These are phyloP conservation scores for Aspergillus vadensis DNA, from an alignment of 2,329 filamentous ascomycete species.

Conservation along the genomic window DNA sequence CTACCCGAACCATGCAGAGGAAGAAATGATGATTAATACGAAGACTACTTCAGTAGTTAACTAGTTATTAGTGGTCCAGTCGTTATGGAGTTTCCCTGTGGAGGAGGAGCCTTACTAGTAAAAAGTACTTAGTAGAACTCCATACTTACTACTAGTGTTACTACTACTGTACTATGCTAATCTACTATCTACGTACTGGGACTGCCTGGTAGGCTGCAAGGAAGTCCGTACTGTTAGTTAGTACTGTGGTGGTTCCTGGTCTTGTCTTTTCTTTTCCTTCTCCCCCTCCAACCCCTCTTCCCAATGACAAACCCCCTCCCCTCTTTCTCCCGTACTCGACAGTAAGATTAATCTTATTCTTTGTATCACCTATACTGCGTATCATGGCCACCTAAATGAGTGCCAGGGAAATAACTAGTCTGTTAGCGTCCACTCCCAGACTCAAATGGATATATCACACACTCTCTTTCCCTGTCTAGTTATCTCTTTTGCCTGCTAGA, in stretches of 20 bases:
- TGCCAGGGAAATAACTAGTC: not conserved
- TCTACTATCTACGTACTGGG: too few relatives aligned
- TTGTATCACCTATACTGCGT: slow-evolving; percentile 1
- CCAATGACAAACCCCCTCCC: not conserved
- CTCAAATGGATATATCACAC: not conserved
- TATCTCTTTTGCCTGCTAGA: not conserved
- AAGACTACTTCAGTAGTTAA: not conserved
- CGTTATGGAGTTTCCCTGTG: not conserved
- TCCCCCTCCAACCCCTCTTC: not conserved
- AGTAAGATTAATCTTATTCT: not conserved
- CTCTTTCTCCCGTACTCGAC: too few relatives aligned
- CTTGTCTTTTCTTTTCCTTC: not conserved
- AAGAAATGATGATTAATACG: not conserved
- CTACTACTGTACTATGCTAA: too few relatives aligned
- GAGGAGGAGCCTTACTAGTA: not conserved
- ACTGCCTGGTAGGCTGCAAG: not conserved
- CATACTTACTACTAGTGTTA: too few relatives aligned
- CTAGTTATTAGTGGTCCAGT: not conserved
- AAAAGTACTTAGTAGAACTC: too few relatives aligned
- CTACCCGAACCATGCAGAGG: not conserved
- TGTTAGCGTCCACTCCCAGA: not conserved
- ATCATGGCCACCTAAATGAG: not conserved
- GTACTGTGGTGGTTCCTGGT: not conserved
- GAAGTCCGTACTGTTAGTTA: not conserved
- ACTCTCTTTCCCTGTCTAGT: too few relatives aligned